A percentile compares a stretch with the other conserved stretches of the same genome.
Conservation (phyloP, 2,329 filamentous ascomycete species). For the Trichoderma asperellum region DNA sequence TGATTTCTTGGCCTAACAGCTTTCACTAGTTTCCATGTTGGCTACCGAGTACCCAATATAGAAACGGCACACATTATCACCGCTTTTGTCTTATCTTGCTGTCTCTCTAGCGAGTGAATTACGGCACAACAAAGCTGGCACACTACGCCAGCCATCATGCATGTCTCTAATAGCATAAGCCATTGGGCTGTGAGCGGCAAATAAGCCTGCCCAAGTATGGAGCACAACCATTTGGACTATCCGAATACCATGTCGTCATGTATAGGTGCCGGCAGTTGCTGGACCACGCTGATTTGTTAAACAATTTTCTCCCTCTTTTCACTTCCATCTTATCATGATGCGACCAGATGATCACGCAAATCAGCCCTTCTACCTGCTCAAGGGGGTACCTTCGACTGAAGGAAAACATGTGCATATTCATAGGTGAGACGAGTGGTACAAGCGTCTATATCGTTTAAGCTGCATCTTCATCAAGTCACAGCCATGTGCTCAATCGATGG, state of each 20-base stretch:
- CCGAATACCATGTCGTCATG: constrained; percentile 5
- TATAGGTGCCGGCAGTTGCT: not conserved
- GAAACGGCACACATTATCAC: constrained; percentile 12
- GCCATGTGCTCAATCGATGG: not conserved
- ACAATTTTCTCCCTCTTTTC: not conserved
- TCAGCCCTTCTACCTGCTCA: not conserved
- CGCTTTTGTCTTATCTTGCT: constrained; percentile 9
- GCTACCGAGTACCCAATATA: not conserved
- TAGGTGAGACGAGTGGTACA: not conserved
- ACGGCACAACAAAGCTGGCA: not conserved
- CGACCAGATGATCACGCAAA: not conserved
- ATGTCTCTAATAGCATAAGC: constrained; percentile 27
- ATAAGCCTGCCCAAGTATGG: constrained; percentile 13
- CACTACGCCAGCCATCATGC: constrained; percentile 24
- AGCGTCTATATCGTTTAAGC: not conserved
- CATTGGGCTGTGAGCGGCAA: not conserved
- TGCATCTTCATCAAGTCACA: not conserved
- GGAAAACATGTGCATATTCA: not conserved
- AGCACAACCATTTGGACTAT: not conserved
- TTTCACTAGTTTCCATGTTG: not conserved
- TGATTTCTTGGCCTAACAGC: not conserved
- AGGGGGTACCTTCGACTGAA: not conserved
- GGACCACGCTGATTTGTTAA: not conserved
- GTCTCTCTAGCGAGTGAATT: not conserved
- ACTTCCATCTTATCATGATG: not conserved